Evolutionary conservation across 2,329 filamentous ascomycete genomes (phyloP).

Genomic region (Alternaria sp.): DNA sequence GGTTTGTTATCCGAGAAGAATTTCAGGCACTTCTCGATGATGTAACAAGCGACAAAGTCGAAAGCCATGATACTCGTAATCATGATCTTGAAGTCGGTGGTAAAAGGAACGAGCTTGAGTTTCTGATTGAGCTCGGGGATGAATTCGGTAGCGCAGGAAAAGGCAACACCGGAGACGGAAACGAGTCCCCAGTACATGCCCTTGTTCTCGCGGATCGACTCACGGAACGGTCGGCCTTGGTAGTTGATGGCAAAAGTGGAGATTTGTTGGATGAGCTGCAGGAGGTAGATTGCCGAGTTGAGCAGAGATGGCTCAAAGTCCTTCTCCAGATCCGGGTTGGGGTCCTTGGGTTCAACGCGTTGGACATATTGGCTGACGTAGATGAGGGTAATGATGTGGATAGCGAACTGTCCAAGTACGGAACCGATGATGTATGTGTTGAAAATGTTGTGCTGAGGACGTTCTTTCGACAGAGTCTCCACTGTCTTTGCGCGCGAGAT

Average conservation of each 20-base stretch:
- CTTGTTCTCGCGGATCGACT: constrained; percentile 92
- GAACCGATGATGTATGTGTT: constrained; percentile 99
- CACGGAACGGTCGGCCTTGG: constrained; percentile 96
- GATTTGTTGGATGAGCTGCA: constrained; percentile 98
- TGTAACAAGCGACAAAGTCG: constrained; percentile 86
- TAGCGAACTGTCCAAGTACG: constrained; percentile 94
- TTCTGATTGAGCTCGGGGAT: constrained; percentile 93
- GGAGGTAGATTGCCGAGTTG: constrained; percentile 95
- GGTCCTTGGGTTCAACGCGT: constrained; percentile 73
- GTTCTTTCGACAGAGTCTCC: constrained; percentile 93
- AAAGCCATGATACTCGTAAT: constrained; percentile 85
- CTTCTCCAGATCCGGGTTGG: constrained; percentile 86
- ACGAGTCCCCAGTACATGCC: constrained; percentile 98
- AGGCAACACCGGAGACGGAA: constrained; percentile 87
- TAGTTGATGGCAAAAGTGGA: constrained; percentile 99
- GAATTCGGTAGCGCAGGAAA: constrained; percentile 93
- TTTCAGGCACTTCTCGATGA: constrained; percentile 89
- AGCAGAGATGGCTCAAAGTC: constrained; percentile 93
- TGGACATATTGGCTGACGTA: constrained; percentile 93
- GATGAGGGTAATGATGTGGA: constrained; percentile 92
- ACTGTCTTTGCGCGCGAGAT: constrained; percentile 98
- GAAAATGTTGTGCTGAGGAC: constrained; percentile 98
- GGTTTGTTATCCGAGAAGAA: constrained; percentile 89
- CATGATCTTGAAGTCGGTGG: constrained; percentile 83
- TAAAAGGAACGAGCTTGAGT: constrained; percentile 91